Evolutionary conservation across 1,284 basidiomycete genomes (phyloP), one percentile per base, ranked within the genome.

Genomic region (Austroboletus olivaceoglutinosus): DNA sequence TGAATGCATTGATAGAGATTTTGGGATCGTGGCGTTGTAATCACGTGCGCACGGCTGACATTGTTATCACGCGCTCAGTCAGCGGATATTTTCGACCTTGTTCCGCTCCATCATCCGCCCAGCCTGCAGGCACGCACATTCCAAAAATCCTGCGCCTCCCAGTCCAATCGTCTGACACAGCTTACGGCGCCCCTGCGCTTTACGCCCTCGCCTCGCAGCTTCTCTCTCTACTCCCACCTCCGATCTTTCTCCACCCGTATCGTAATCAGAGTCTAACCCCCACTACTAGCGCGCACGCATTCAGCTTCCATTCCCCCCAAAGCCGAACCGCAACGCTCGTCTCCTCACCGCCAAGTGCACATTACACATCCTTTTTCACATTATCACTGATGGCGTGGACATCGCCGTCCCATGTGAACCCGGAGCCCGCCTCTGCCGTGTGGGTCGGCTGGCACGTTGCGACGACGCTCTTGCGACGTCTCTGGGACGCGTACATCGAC

Each of bases 401-500:
- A 16, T 38, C 54, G 15, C 47, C 56, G 4, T 49, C 58, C 19
- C 41, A 53, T 22, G 19, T 56, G 42, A 45, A 46, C 21, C 37
- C 42, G 23, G 37, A 47, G 25, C 45, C 21, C 8, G 52, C 51
- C n/a, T 51, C 53, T n/a, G 45, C 34, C 25, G 37, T 64, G 18
- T 19, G 45, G 30, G 36, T 48, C 5, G 48, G 42, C 22, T 51
- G 49, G 50, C 60, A 48, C 9, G 21, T 62, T 34, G 46, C 38
- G 4, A 33, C 25, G 23, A 37, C 53, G 2, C 29, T 63, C 13
- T 44, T 39, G 2, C 38, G 21, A 22, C 56, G 49, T 18, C 45
- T 86, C 45, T 86, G 84, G 83, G 61, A 73, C 22, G 70, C 72
- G 54, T 89, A 89, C 57, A 54, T 84, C 52, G 68, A 79, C 33